Conservation (phyloP, 140 eudicot genomes). For the Erigeron philadelphicus region DNA sequence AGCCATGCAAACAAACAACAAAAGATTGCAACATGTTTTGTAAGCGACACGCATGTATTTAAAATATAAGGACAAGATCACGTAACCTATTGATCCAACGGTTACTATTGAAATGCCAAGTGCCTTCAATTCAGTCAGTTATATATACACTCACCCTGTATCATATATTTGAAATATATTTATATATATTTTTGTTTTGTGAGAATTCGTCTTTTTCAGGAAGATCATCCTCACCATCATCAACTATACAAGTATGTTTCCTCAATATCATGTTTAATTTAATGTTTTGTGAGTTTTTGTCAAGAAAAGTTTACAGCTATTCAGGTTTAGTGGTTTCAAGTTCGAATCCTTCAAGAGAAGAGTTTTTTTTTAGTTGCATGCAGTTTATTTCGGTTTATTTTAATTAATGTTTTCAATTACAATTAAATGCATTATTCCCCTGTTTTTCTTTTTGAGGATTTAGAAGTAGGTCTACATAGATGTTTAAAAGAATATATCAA, state of each 20-base stretch:
- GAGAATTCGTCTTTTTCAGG: background rate
- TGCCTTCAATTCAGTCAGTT: constrained; percentile 16
- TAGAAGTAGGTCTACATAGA: background rate
- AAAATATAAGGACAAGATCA: background rate
- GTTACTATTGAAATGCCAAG: background rate
- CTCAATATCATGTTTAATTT: background rate
- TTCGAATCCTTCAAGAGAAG: background rate
- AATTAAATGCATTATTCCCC: background rate
- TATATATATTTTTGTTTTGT: background rate
- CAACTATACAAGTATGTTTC: constrained; percentile 25
- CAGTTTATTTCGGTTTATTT: constrained; percentile 6
- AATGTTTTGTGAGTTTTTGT: no score
- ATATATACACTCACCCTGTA: constrained; percentile 20
- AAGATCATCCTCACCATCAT: background rate
- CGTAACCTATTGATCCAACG: constrained; percentile 23
- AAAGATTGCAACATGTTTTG: background rate
- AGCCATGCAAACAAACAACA: background rate
- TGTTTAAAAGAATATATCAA: background rate
- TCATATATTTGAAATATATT: background rate
- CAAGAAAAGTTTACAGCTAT: no score
- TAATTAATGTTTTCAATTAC: no score
- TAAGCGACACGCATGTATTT: constrained; percentile 14
- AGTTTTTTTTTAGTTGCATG: constrained; percentile 1
- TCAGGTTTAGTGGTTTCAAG: background rate
- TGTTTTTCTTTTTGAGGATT: background rate